Percentiles rank a stretch among this genome's conserved stretches.
These are phyloP conservation scores for Candida parachauliodes DNA, from an alignment of 805 yeast genomes.

Conservation along the genomic window DNA sequence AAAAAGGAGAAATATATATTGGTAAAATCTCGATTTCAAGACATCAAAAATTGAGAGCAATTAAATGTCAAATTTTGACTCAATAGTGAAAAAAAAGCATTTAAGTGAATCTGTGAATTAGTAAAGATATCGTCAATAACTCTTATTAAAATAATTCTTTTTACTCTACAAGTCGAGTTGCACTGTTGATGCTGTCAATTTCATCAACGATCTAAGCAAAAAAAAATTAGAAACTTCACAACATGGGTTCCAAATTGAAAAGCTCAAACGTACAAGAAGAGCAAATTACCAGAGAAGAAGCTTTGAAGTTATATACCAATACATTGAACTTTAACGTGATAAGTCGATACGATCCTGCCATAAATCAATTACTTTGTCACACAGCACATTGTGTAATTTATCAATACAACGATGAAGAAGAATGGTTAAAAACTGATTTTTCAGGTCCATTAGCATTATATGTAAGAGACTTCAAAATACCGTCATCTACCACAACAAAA, in stretches of 20 bases:
- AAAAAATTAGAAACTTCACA: slow-evolving; percentile 1
- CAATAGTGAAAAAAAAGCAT: no score
- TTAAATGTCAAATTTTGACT: no score
- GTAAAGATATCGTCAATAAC: no score
- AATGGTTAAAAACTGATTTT: slow-evolving; percentile 68
- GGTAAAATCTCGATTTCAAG: no score
- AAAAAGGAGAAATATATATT: not conserved
- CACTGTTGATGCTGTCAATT: no score
- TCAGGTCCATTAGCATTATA: slow-evolving; percentile 71
- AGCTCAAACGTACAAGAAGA: slow-evolving; percentile 17
- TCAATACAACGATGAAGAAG: slow-evolving; percentile 55
- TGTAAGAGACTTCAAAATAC: slow-evolving; percentile 43
- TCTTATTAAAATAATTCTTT: no score
- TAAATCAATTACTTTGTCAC: slow-evolving; percentile 62
- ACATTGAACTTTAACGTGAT: slow-evolving; percentile 75
- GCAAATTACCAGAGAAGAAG: slow-evolving; percentile 39
- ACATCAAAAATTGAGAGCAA: not conserved
- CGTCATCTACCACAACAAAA: slow-evolving; percentile 12
- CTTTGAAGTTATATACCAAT: slow-evolving; percentile 60
- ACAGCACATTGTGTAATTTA: slow-evolving; percentile 73
- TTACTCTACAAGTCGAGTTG: no score
- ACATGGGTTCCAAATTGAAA: slow-evolving; percentile 9
- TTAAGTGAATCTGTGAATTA: no score
- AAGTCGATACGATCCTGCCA: slow-evolving; percentile 69
- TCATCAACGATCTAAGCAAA: not conserved